phyloP scores from a whole-genome alignment of 2,329 filamentous ascomycete species.

The Colletotrichum abscissum region DNA sequence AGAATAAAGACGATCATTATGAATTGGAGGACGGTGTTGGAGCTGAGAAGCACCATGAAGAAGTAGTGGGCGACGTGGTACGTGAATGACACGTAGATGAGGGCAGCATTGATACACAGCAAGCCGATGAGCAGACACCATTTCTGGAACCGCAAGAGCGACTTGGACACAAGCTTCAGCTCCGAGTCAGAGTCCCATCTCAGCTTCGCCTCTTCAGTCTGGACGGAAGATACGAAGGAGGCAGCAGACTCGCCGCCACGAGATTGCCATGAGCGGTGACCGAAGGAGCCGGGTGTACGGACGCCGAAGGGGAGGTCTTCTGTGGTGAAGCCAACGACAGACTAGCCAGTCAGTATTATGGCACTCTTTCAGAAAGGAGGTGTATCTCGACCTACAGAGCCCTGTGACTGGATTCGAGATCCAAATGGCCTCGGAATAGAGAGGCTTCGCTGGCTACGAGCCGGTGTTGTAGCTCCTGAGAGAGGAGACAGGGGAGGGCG shows the following conservation, averaged over 20 bases:
- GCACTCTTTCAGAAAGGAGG: neutral
- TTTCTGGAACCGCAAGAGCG: constrained; percentile 51
- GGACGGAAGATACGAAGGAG: constrained; percentile 49
- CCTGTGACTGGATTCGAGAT: constrained; percentile 23
- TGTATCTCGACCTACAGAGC: constrained; percentile 13
- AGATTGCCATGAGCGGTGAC: constrained; percentile 46
- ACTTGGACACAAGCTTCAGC: constrained; percentile 51
- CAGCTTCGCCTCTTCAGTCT: constrained; percentile 51
- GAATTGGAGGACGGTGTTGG: constrained; percentile 55
- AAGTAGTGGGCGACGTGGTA: constrained; percentile 56
- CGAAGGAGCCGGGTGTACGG: constrained; percentile 44
- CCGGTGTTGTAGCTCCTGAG: constrained; percentile 15
- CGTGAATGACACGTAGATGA: constrained; percentile 50
- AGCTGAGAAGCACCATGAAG: constrained; percentile 58
- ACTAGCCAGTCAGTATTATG: constrained; percentile 39
- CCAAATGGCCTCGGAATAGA: constrained; percentile 28
- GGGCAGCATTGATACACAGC: constrained; percentile 45
- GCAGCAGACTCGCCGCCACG: constrained; percentile 46
- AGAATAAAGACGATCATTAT: constrained; percentile 55
- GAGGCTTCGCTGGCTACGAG: constrained; percentile 32
- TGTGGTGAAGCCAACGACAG: constrained; percentile 45
- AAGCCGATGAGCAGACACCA: constrained; percentile 51
- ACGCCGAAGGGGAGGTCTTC: constrained; percentile 43
- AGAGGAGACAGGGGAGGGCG: constrained; percentile 8
- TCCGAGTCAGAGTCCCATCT: constrained; percentile 54